Evolutionary conservation across 108 stramenopile species (phyloP), one percentile per base, ranked within the genome.

Genomic region (Skeletonema marinoi): DNA sequence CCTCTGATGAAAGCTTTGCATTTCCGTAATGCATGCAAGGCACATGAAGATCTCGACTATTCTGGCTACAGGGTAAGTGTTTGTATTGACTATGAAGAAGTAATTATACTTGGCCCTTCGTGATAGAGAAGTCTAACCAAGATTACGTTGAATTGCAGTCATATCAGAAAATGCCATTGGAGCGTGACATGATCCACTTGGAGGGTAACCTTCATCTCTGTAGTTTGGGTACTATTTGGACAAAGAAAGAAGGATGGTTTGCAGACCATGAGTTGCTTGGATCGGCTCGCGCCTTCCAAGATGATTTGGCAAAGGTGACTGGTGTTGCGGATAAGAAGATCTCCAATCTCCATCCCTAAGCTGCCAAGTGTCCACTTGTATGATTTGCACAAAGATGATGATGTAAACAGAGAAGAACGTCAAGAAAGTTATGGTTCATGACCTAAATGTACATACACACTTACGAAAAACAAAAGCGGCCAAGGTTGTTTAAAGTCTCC

Each of bases 1-100:
- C 77, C 80, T 14, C 48, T 92, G 30, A 71, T 78, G 67, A 92
- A 92, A 78, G 88, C 89, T 9, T 60, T 88, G 78, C 87, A 89
- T 62, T 89, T 85, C 60, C 80, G 85, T 41, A 87, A 89, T 73
- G 73, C 74, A 1, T 81, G 80, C 65, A 74, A 81, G 66, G 80
- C 80, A 17, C 63, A 60, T 60, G 80, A 81, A 71, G 80, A 81
- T 30, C 38, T 75, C 16, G 80, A 81, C 21, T 81, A 71, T 51
- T 75, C 74, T 5, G 80, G 80, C 21, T 75, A 58, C 65, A 74
- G 64, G 3, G 50, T 51, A 51, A 51, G 50, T 51, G 19, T 16
- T 46, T 12, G 11, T 46, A 10, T n/a, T n/a, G n/a, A n/a, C 3
- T 46, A 14, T 12, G 14, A 14, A 16, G 0, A 25, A 25, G 25